These are phyloP conservation scores for Nakazawaea wyomingensis DNA, from an alignment of 805 yeast genomes.

Conservation along the genomic window DNA sequence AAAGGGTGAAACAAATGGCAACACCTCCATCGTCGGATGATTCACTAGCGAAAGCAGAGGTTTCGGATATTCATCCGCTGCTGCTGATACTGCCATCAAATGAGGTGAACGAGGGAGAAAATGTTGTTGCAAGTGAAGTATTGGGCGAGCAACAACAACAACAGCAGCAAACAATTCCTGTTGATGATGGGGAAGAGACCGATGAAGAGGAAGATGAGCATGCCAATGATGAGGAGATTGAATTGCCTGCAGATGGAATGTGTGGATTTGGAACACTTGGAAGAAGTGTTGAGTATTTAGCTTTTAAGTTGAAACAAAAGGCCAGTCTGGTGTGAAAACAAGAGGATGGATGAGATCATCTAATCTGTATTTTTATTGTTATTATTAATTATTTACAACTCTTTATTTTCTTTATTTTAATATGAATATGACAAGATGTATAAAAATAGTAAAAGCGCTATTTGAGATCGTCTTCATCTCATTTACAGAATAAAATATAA, in stretches of 20 bases:
- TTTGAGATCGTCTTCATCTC: too few relatives aligned
- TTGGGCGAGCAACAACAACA: constrained; percentile 22
- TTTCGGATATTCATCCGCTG: too few relatives aligned
- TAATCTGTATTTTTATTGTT: background rate
- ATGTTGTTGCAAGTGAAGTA: constrained; percentile 25
- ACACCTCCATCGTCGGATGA: background rate
- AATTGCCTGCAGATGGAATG: constrained; percentile 22
- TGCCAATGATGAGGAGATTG: constrained; percentile 10
- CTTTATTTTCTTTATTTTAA: too few relatives aligned
- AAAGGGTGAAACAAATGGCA: background rate
- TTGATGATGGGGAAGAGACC: constrained; percentile 15
- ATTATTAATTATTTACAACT: too few relatives aligned
- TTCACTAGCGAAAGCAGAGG: too few relatives aligned
- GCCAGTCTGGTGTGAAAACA: background rate
- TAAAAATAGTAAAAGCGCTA: too few relatives aligned
- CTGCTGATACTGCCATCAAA: too few relatives aligned
- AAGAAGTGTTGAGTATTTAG: constrained; percentile 70
- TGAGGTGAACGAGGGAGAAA: too few relatives aligned
- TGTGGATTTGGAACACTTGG: constrained; percentile 41
- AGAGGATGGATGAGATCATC: too few relatives aligned
- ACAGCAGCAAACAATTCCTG: too few relatives aligned
- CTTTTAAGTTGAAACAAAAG: constrained; percentile 37
- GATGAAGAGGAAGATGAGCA: constrained; percentile 14
- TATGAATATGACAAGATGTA: too few relatives aligned
- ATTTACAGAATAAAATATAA: too few relatives aligned